Base-by-base conservation (phyloP, 2,329 filamentous ascomycete species). In the Dothiorella sarmentorum region DNA sequence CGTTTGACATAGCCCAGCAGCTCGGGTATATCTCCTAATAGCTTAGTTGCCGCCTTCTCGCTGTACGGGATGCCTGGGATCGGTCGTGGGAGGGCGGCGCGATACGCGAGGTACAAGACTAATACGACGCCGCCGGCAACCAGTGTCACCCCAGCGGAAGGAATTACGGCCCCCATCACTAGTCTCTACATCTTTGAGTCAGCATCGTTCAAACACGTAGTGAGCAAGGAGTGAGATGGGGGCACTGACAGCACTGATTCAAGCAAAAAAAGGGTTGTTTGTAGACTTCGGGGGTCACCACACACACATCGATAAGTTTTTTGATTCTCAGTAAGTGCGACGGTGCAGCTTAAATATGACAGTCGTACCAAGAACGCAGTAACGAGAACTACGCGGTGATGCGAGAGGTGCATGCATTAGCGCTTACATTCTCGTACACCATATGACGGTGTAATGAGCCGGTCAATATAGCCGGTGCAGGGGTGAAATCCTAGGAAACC, bases 1-100 rank as follows among this genome's bases (percentile, higher is more conserved):
- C 68, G 64, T 31, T 65, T 67, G 11, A 73, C 66, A 60, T 73
- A 71, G 9, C 64, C 63, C 55, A 77, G 64, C 62, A 77, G 70
- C 43, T 73, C 74, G 1, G 75, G 74, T 1, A 76, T 61, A 60
- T 81, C 78, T 5, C 79, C 79, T 11, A 79, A 64, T 0, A 80
- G 27, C 29, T 64, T 67, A 1, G 60, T 62, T 2, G 69, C 66
- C 0, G 77, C 69, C 17, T 67, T 63, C 11, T 61, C 62, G 60
- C 79, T 76, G 70, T 78, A 76, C 2, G 79, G 77, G 42, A 82
- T 80, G 4, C 73, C 74, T 3, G 75, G 66, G 3, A 81, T 68
- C 2, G 79, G 78, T 47, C 71, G 75, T 1, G 77, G 78, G 0
- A 79, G 65, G 6, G 63, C 61, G 44, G 58, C 58, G 52, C 56